Evolutionary conservation across 805 yeast genomes (phyloP).

Genomic region (Metschnikowia noctiluminum): DNA sequence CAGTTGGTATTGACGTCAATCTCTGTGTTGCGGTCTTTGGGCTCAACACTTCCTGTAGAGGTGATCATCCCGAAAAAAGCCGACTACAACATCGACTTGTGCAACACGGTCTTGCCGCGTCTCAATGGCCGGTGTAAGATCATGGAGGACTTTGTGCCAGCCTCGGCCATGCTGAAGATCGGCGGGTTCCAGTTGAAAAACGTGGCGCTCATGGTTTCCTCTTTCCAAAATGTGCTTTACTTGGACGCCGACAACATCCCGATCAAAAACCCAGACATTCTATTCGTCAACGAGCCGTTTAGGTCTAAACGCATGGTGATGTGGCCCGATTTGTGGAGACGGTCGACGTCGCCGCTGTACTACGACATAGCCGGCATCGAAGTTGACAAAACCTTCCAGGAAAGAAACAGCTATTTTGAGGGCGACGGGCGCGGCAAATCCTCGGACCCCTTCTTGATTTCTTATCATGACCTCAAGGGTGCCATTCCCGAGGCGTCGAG

Average conservation of each 20-base stretch:
- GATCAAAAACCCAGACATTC: slow-evolving; percentile 32
- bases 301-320: slow-evolving; percentile 25
- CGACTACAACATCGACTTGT: slow-evolving; percentile 34
- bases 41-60: slow-evolving; percentile 36
- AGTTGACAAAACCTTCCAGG: slow-evolving; percentile 18
- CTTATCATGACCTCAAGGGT: slow-evolving; percentile 30
- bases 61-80: slow-evolving; percentile 30
- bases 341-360: slow-evolving; percentile 36
- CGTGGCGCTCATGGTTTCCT: slow-evolving; percentile 34
- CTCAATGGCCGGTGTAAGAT: slow-evolving; percentile 38
- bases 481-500: slow-evolving; percentile 36
- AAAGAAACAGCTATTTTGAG: slow-evolving; percentile 27
- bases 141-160: slow-evolving; percentile 43
- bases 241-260: slow-evolving; percentile 42
- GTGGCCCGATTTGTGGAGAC: slow-evolving; percentile 45
- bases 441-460: slow-evolving; percentile 9
- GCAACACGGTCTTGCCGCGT: slow-evolving; percentile 29
- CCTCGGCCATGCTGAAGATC: slow-evolving; percentile 18
- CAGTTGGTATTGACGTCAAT: slow-evolving; percentile 34
- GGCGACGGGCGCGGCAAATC: slow-evolving; percentile 26
- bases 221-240: slow-evolving; percentile 34
- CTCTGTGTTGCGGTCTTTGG: slow-evolving; percentile 30
- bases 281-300: slow-evolving; percentile 35
- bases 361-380: slow-evolving; percentile 33
- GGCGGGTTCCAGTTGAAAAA: slow-evolving; percentile 35